These are phyloP conservation scores for Euphorbia peplus DNA, from an alignment of 345 rosid species.

Conservation along the genomic window DNA sequence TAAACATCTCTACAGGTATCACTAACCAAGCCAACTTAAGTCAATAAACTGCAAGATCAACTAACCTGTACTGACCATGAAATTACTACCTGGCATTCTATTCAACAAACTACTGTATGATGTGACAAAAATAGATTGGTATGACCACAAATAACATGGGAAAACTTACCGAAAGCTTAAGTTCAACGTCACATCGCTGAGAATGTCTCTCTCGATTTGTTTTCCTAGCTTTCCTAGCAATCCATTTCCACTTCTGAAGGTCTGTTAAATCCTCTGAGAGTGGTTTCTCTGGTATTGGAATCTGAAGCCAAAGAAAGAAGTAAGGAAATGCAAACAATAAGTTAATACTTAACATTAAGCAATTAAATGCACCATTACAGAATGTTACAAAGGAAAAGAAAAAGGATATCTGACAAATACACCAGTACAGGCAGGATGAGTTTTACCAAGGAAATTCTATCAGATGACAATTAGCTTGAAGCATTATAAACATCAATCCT, in stretches of 20 bases:
- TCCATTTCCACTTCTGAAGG: slow-evolving; percentile 29
- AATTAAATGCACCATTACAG: too few species aligned
- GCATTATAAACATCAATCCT: neutral
- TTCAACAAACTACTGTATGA: neutral
- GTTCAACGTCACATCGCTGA: slow-evolving; percentile 34
- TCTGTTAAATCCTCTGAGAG: slow-evolving; percentile 26
- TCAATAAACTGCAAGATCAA: neutral
- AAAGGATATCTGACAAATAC: neutral
- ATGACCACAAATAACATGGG: neutral
- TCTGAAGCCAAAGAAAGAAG: slow-evolving; percentile 16
- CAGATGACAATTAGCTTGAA: neutral
- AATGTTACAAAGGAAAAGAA: neutral
- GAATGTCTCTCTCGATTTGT: slow-evolving; percentile 34
- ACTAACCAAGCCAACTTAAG: slow-evolving; percentile 3
- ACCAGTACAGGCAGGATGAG: neutral
- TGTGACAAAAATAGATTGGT: neutral
- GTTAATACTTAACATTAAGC: neutral
- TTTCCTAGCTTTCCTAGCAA: slow-evolving; percentile 27
- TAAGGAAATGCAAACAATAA: neutral
- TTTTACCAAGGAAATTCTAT: slow-evolving; percentile 1
- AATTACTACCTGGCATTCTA: neutral
- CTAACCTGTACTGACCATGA: neutral
- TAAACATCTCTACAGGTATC: neutral
- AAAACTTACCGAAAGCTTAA: slow-evolving; percentile 35
- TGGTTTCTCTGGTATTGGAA: slow-evolving; percentile 28